Evolutionary conservation across 2,329 filamentous ascomycete species (phyloP).

Genomic region (Fusarium sp.): DNA sequence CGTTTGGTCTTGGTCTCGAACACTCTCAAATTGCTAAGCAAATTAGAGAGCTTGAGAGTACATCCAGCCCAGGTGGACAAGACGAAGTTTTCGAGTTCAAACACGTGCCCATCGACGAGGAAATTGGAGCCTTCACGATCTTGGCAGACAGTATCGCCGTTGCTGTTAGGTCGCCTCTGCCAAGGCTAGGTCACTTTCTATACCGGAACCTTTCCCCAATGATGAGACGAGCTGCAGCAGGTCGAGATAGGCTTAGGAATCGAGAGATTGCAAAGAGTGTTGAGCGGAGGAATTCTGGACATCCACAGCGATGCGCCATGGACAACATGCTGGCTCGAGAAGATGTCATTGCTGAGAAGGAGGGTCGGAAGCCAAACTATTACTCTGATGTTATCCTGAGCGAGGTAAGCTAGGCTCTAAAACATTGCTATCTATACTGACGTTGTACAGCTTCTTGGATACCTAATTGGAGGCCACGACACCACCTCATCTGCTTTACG

Average conservation of each 20-base stretch:
- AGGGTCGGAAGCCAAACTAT: slow-evolving; percentile 44
- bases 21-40: slow-evolving; percentile 10
- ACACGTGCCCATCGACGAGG: slow-evolving; percentile 7
- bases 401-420: slow-evolving; percentile 38
- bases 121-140: slow-evolving; percentile 11
- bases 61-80: neutral
- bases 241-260: slow-evolving; percentile 9
- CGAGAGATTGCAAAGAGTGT: slow-evolving; percentile 31
- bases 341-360: slow-evolving; percentile 45
- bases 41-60: slow-evolving; percentile 12
- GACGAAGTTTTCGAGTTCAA: slow-evolving; percentile 29
- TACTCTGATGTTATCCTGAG: slow-evolving; percentile 46
- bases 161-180: slow-evolving; percentile 12
- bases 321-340: slow-evolving; percentile 50
- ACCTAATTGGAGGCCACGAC: slow-evolving; percentile 43
- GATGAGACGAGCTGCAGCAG: slow-evolving; percentile 18
- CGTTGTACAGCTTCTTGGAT: slow-evolving; percentile 32
- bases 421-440: neutral
- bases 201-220: slow-evolving; percentile 15
- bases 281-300: neutral
- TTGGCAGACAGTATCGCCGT: slow-evolving; percentile 22
- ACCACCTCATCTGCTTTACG: slow-evolving; percentile 37
- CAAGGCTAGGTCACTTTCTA: slow-evolving; percentile 16
- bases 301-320: slow-evolving; percentile 30
- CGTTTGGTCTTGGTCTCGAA: slow-evolving; percentile 41